Evolutionary conservation across 106 monocot genomes (phyloP).

Genomic region (Phalaenopsis aphrodite): DNA sequence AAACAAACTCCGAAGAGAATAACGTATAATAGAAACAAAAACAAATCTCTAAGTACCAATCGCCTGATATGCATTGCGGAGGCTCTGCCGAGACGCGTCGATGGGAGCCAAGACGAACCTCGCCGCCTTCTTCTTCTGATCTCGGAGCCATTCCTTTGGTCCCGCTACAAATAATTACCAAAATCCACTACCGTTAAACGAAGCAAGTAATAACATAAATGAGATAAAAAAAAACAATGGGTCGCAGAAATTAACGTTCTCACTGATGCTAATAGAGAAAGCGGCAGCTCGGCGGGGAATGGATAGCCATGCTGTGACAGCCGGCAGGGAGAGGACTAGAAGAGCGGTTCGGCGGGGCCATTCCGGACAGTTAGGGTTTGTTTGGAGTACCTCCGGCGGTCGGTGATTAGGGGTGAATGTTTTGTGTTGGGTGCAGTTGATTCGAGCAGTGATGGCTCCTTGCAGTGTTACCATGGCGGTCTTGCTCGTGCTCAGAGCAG

Average conservation of each 20-base stretch:
- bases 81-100: constrained; percentile 39
- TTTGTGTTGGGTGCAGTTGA: background rate
- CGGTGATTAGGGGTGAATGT: background rate
- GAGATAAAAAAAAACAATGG: background rate
- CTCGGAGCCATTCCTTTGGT: constrained; percentile 67
- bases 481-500: background rate
- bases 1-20: too few relatives aligned
- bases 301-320: background rate
- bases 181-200: background rate
- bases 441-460: background rate
- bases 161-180: constrained; percentile 34
- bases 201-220: background rate
- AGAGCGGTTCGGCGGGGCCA: constrained; percentile 17
- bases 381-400: background rate
- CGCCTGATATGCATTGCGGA: constrained; percentile 32
- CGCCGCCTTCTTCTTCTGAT: constrained; percentile 67
- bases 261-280: constrained; percentile 18
- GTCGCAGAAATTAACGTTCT: background rate
- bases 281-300: background rate
- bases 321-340: constrained; percentile 16
- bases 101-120: constrained; percentile 63
- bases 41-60: constrained; percentile 14
- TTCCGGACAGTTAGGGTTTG: background rate
- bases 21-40: too few relatives aligned
- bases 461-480: background rate